Evolutionary conservation across 2,329 filamentous ascomycete genomes (phyloP).

Genomic region (Fusarium sp.): DNA sequence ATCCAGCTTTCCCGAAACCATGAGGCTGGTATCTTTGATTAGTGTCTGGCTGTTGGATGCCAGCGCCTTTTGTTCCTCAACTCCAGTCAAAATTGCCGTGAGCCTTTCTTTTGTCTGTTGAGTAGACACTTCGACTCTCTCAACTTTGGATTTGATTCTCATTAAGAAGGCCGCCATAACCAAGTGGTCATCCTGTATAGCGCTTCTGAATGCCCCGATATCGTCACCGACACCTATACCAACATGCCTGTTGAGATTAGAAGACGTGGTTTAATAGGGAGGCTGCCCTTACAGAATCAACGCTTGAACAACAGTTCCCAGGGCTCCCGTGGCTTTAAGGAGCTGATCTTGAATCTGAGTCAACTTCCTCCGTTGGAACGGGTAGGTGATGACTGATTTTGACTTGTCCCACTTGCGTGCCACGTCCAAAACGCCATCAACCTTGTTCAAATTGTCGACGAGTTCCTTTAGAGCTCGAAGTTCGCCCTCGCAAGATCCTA

Average conservation of each 20-base stretch:
- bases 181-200: background rate
- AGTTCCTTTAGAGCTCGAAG: background rate
- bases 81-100: background rate
- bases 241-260: background rate
- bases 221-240: background rate
- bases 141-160: background rate
- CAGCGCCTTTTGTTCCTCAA: background rate
- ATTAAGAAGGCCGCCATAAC: background rate
- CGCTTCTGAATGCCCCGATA: background rate
- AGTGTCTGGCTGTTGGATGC: background rate
- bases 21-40: background rate
- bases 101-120: background rate
- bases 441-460: fast-evolving
- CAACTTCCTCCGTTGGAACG: slow-evolving; percentile 1
- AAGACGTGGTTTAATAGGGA: fast-evolving
- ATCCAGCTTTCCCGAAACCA: background rate
- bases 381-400: background rate
- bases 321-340: background rate
- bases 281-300: background rate
- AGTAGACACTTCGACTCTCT: fast-evolving
- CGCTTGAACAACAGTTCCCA: background rate
- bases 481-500: background rate
- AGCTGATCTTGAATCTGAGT: background rate
- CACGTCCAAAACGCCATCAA: background rate
- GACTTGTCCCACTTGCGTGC: background rate